Evolutionary conservation across 768 basidiomycete genomes (phyloP).

Genomic region (Lentinula detonsa): DNA sequence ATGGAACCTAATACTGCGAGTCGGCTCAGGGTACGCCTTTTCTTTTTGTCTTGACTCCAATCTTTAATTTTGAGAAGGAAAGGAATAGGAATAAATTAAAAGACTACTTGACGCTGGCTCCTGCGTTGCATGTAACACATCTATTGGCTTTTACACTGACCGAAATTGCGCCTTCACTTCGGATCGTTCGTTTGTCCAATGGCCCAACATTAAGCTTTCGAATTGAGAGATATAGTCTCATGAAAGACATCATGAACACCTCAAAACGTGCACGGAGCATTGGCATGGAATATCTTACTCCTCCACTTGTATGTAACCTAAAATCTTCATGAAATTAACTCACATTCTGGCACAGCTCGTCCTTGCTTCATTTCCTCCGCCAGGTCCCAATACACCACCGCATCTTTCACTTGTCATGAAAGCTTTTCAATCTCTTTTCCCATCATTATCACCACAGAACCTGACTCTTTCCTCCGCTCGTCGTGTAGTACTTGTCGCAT

Average conservation of each 20-base stretch:
- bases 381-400: constrained; percentile 66
- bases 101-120: constrained; percentile 91
- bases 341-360: constrained; percentile 59
- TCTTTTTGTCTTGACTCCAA: constrained; percentile 5
- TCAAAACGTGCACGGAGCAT: constrained; percentile 66
- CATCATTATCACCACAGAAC: constrained; percentile 79
- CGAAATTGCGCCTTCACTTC: constrained; percentile 75
- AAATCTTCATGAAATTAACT: neutral
- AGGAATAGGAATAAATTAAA: constrained; percentile 84
- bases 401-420: constrained; percentile 92
- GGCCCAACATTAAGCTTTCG: constrained; percentile 95
- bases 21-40: constrained; percentile 65
- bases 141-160: constrained; percentile 89
- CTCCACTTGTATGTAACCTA: constrained; percentile 62
- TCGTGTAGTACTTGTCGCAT: constrained; percentile 88
- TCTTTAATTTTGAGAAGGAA: constrained; percentile 51
- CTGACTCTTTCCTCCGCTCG: constrained; percentile 85
- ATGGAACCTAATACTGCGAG: constrained; percentile 99
- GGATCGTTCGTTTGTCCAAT: constrained; percentile 79
- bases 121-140: constrained; percentile 87
- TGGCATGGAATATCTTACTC: constrained; percentile 85
- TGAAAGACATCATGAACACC: constrained; percentile 72
- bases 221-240: constrained; percentile 86
- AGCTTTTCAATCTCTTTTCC: constrained; percentile 94
- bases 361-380: constrained; percentile 78